phyloP scores from a whole-genome alignment of 257 asterid species.

The Jasminum sambac region DNA sequence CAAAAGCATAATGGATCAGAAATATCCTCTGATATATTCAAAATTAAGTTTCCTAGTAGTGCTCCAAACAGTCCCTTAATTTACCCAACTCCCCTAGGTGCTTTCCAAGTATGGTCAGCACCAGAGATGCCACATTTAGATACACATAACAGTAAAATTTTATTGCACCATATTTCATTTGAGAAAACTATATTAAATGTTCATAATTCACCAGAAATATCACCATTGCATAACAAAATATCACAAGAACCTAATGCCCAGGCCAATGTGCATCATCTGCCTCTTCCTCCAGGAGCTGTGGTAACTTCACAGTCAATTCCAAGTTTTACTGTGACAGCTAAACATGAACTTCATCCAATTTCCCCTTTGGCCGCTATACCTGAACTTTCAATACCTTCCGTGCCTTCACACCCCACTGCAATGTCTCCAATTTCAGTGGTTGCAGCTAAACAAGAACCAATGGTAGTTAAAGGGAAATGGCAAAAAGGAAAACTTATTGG shows the following conservation, averaged over 20 bases:
- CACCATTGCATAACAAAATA: conserved; percentile 34
- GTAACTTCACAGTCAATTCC: conserved; percentile 36
- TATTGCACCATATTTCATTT: conserved; percentile 28
- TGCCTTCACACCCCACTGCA: conserved; percentile 38
- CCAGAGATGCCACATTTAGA: conserved; percentile 62
- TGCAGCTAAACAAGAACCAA: conserved; percentile 39
- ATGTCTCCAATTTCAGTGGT: conserved; percentile 38
- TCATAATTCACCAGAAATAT: conserved; percentile 50
- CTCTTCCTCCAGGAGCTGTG: conserved; percentile 74
- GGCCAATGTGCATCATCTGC: conserved; percentile 64
- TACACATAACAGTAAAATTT: conserved; percentile 30
- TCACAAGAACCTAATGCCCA: conserved; percentile 43
- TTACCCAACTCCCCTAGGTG: conserved; percentile 45
- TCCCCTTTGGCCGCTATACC: conserved; percentile 17
- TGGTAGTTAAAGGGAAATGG: conserved; percentile 63
- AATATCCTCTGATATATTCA: conserved; percentile 24
- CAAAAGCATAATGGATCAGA: conserved; percentile 30
- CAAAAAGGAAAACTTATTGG: conserved; percentile 90
- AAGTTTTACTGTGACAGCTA: conserved; percentile 33
- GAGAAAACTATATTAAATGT: conserved; percentile 40
- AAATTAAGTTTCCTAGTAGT: conserved; percentile 42
- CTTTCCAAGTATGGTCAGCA: conserved; percentile 76
- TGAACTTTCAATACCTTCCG: conserved; percentile 28
- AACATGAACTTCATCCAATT: conserved; percentile 36
- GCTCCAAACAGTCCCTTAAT: conserved; percentile 66